Evolutionary conservation across 345 rosid species (phyloP).

Genomic region (Excoecaria agallocha): DNA sequence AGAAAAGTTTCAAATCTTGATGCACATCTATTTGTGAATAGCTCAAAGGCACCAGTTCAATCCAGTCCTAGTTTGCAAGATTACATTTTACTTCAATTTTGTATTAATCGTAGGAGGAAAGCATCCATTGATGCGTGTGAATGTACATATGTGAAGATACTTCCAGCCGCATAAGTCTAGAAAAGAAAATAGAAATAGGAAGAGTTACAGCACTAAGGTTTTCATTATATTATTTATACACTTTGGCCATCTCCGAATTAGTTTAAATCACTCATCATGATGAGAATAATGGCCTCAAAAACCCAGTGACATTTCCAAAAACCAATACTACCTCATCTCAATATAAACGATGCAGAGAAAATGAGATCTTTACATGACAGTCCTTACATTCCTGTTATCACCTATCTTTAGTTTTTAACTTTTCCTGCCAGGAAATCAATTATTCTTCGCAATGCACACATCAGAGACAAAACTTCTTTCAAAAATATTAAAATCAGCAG

Average conservation of each 20-base stretch:
- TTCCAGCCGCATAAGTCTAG: background rate
- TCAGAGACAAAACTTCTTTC: background rate
- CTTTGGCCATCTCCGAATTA: background rate
- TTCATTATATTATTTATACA: background rate
- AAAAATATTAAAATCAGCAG: background rate
- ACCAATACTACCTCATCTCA: background rate
- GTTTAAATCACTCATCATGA: background rate
- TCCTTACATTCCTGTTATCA: background rate
- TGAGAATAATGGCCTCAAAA: background rate
- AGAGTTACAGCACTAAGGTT: background rate
- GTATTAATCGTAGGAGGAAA: background rate
- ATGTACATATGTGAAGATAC: background rate
- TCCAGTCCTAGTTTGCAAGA: background rate
- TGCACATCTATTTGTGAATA: background rate
- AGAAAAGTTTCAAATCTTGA: background rate
- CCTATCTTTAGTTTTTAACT: background rate
- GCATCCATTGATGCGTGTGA: background rate
- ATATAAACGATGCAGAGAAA: background rate
- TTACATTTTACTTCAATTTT: background rate
- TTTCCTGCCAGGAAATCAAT: background rate
- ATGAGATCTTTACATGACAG: background rate
- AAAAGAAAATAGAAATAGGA: background rate
- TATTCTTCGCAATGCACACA: background rate
- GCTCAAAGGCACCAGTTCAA: background rate
- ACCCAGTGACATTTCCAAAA: background rate